phyloP scores from a whole-genome alignment of 23 red algal genomes.

The Chondrus crispus region DNA sequence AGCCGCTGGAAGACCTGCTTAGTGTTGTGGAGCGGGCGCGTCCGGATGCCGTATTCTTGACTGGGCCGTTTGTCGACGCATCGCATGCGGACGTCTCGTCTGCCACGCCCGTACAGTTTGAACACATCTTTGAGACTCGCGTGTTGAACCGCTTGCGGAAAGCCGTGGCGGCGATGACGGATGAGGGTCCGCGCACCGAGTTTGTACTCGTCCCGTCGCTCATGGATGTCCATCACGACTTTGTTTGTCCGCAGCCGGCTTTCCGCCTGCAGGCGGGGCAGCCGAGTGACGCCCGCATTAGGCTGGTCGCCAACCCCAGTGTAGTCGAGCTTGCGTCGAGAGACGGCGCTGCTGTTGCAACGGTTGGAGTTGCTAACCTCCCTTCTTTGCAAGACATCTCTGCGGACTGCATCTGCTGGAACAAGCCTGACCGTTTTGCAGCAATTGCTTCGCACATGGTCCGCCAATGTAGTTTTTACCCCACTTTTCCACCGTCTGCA shows the following conservation, averaged over 20 bases:
- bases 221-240: slow-evolving; percentile 50
- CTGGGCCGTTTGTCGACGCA: slow-evolving; percentile 41
- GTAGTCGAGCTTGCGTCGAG: slow-evolving; percentile 1
- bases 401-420: slow-evolving; percentile 24
- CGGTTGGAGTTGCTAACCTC: slow-evolving; percentile 33
- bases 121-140: slow-evolving; percentile 22
- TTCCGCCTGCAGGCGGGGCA: background rate
- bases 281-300: background rate
- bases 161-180: background rate
- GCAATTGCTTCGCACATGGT: slow-evolving; percentile 44
- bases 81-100: background rate
- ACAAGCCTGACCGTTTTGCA: slow-evolving; percentile 32
- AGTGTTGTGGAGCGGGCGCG: background rate
- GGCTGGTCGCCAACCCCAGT: slow-evolving; percentile 14
- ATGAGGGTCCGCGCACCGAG: background rate
- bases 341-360: background rate
- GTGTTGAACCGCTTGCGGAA: background rate
- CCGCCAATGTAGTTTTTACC: slow-evolving; percentile 49
- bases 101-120: background rate
- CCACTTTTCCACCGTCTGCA: slow-evolving; percentile 27
- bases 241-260: slow-evolving; percentile 58
- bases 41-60: slow-evolving; percentile 38
- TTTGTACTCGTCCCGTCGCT: slow-evolving; percentile 52
- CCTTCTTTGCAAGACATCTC: slow-evolving; percentile 47
- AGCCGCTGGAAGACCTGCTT: slow-evolving; percentile 48